Percentiles rank a stretch among this genome's conserved stretches.
Conservation (phyloP, 371 early-diverging fungal species). For the Mortierella sp. region DNA sequence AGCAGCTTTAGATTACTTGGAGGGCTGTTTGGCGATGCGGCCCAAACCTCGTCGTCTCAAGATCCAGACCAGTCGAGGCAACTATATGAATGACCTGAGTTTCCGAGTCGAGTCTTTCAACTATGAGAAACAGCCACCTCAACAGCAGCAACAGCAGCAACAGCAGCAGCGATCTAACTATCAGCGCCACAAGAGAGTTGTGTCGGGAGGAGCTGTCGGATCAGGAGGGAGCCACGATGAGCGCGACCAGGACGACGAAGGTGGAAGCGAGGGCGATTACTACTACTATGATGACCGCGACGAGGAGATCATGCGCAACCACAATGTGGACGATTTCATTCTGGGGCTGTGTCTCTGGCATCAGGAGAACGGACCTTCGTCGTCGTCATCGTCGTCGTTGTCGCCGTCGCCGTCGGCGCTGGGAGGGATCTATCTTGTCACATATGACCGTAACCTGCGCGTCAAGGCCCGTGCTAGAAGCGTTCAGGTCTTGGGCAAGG, state of each 20-base stretch:
- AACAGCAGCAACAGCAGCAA: slow-evolving; percentile 19
- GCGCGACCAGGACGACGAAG: slow-evolving; percentile 35
- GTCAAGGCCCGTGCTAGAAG: slow-evolving; percentile 77
- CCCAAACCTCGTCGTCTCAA: slow-evolving; percentile 52
- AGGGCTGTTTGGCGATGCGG: slow-evolving; percentile 59
- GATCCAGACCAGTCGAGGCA: slow-evolving; percentile 78
- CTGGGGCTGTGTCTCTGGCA: slow-evolving; percentile 69
- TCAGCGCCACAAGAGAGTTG: slow-evolving; percentile 17
- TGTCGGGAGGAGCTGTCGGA: slow-evolving; percentile 11
- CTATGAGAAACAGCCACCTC: slow-evolving; percentile 53
- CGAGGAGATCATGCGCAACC: slow-evolving; percentile 69
- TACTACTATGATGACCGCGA: slow-evolving; percentile 35
- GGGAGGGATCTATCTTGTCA: slow-evolving; percentile 67
- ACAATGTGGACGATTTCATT: slow-evolving; percentile 76
- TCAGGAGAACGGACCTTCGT: slow-evolving; percentile 33
- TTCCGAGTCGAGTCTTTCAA: slow-evolving; percentile 76
- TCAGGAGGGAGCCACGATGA: slow-evolving; percentile 18
- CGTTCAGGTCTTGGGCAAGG: slow-evolving; percentile 65
- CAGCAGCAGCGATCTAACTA: slow-evolving; percentile 8
- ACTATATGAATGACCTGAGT: slow-evolving; percentile 72
- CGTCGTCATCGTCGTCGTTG: neutral
- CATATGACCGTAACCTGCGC: slow-evolving; percentile 75
- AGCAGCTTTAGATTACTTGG: slow-evolving; percentile 66
- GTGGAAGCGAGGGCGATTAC: slow-evolving; percentile 16
- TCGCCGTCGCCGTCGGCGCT: neutral